A percentile compares a stretch with the other conserved stretches of the same genome.
Conservation (phyloP, 306 rosid genomes). For the Macrotyloma uniflorum region DNA sequence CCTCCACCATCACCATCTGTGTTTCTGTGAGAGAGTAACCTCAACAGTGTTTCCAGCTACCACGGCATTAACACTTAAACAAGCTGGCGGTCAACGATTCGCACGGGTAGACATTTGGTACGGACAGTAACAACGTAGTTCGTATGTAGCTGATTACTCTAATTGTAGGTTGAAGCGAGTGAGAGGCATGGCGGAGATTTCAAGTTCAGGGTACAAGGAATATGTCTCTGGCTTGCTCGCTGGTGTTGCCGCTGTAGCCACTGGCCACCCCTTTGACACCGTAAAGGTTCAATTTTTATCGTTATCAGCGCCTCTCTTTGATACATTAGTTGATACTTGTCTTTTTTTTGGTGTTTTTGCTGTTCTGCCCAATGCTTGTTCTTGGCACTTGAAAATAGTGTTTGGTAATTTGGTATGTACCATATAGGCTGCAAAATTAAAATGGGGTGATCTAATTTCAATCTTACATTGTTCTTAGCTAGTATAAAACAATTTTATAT, state of each 20-base stretch:
- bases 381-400: neutral
- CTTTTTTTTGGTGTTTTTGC: neutral
- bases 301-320: neutral
- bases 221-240: constrained; percentile 56
- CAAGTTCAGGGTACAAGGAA: constrained; percentile 46
- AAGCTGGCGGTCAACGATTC: neutral
- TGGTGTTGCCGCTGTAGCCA: constrained; percentile 48
- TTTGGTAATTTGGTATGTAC: neutral
- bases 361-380: neutral
- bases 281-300: constrained; percentile 43
- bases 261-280: constrained; percentile 56
- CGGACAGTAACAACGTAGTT: neutral
- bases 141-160: constrained; percentile 26
- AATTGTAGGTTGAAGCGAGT: constrained; percentile 4
- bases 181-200: constrained; percentile 54
- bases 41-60: too few species aligned
- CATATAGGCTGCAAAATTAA: neutral
- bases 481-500: neutral
- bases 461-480: neutral
- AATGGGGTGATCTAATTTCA: constrained; percentile 7
- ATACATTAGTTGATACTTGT: constrained; percentile 6
- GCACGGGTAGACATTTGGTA: neutral
- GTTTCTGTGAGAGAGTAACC: too few species aligned
- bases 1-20: too few species aligned
- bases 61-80: too few species aligned